A percentile compares a stretch with the other conserved stretches of the same genome.
These are phyloP conservation scores for Plasmodium yoelii DNA, from an alignment of 169 alveolate genomes.

Conservation along the genomic window DNA sequence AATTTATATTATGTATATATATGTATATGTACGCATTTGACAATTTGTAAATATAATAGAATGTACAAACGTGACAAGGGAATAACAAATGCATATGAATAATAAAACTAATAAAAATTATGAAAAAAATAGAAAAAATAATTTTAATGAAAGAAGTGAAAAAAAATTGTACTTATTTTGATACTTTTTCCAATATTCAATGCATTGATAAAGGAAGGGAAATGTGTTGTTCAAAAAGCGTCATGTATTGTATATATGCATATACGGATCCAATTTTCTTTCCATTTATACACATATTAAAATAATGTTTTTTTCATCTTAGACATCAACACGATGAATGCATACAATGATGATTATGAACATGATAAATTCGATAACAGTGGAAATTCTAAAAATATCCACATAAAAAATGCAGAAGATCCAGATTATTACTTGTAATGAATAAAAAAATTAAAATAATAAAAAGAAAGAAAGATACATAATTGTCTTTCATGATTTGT, in stretches of 20 bases:
- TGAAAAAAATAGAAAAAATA: background rate
- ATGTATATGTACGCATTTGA: background rate
- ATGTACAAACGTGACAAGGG: background rate
- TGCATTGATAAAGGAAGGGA: too few relatives aligned
- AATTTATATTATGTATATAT: background rate
- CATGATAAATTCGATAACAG: conserved; percentile 46
- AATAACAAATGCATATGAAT: background rate
- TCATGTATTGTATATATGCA: conserved; percentile 3
- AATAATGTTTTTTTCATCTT: background rate
- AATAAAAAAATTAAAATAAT: conserved; percentile 18
- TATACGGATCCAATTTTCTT: background rate
- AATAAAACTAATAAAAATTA: background rate
- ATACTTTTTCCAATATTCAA: background rate
- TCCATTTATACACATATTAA: background rate
- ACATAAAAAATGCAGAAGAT: conserved; percentile 61
- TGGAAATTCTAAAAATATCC: conserved; percentile 27
- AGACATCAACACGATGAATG: conserved; percentile 50
- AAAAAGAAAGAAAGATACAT: conserved; percentile 6
- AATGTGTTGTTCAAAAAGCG: background rate
- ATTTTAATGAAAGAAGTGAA: background rate
- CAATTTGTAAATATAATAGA: background rate
- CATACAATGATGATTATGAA: conserved; percentile 52
- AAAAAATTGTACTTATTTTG: background rate
- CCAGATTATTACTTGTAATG: conserved; percentile 75
- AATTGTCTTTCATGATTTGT: background rate